Conservation (phyloP, 1,284 basidiomycete species). For the Polyporus tsugae region DNA sequence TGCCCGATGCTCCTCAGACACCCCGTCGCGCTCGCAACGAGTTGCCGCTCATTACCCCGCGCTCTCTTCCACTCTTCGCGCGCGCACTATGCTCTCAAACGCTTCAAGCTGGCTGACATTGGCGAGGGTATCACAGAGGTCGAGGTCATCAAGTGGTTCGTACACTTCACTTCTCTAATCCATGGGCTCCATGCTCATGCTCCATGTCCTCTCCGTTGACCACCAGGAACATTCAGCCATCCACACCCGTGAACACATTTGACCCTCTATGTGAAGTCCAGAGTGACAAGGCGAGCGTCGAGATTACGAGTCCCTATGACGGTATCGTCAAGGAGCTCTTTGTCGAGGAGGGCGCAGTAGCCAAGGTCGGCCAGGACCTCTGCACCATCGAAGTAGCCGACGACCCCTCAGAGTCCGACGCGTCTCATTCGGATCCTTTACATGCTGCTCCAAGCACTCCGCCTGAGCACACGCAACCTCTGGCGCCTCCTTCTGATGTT, state of each 20-base stretch:
- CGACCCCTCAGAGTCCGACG: slow-evolving; percentile 42
- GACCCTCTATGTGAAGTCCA: slow-evolving; percentile 94
- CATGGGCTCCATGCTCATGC: slow-evolving; percentile 5
- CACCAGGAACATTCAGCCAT: slow-evolving; percentile 67
- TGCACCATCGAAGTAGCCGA: slow-evolving; percentile 87
- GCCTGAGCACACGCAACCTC: slow-evolving; percentile 31
- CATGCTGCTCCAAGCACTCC: slow-evolving; percentile 12
- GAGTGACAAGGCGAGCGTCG: slow-evolving; percentile 94
- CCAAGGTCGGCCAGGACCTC: slow-evolving; percentile 86
- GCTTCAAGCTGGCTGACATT: slow-evolving; percentile 94
- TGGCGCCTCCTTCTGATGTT: slow-evolving; percentile 1
- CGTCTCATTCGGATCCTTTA: slow-evolving; percentile 6
- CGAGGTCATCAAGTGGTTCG: slow-evolving; percentile 88
- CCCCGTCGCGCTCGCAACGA: slow-evolving; percentile 15
- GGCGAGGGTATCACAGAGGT: slow-evolving; percentile 94
- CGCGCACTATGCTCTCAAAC: slow-evolving; percentile 59
- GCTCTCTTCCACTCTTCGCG: slow-evolving; percentile 55
- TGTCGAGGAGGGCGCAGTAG: slow-evolving; percentile 85
- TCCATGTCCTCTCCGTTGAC: slow-evolving; percentile 12
- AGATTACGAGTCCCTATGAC: slow-evolving; percentile 91
- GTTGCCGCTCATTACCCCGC: slow-evolving; percentile 24
- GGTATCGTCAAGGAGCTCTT: slow-evolving; percentile 80
- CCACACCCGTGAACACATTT: slow-evolving; percentile 74
- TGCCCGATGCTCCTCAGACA: slow-evolving; percentile 25
- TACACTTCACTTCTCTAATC: neutral